phyloP scores from a whole-genome alignment of 2,329 filamentous ascomycete species.

The Pseudogymnoascus sp. region DNA sequence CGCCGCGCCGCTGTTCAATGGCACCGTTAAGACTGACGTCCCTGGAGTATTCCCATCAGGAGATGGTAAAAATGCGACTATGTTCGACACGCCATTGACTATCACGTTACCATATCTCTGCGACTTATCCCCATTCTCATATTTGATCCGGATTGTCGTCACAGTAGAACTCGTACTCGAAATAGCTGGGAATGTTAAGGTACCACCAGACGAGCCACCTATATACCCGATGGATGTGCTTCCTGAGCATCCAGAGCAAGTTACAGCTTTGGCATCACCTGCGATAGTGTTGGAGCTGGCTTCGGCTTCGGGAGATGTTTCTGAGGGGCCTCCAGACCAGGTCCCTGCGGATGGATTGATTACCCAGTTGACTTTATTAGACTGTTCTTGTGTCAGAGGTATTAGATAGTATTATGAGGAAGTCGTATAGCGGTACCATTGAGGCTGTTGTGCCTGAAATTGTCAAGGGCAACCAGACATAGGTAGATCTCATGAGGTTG shows the following conservation, averaged over 20 bases:
- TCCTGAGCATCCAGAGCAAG: constrained; percentile 45
- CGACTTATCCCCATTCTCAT: constrained; percentile 45
- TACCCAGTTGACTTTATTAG: constrained; percentile 48
- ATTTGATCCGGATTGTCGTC: constrained; percentile 46
- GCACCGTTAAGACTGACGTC: constrained; percentile 39
- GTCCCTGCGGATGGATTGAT: constrained; percentile 36
- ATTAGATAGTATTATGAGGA: background rate
- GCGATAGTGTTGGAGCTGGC: constrained; percentile 31
- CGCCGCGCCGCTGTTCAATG: constrained; percentile 36
- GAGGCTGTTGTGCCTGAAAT: constrained; percentile 43
- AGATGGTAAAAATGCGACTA: constrained; percentile 47
- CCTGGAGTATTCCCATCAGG: constrained; percentile 35
- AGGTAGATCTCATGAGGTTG: constrained; percentile 53
- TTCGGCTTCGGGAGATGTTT: constrained; percentile 46
- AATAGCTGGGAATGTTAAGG: constrained; percentile 39
- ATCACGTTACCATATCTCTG: constrained; percentile 45
- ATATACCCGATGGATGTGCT: constrained; percentile 43
- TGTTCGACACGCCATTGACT: constrained; percentile 45
- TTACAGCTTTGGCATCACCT: constrained; percentile 36
- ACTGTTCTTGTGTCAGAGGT: constrained; percentile 18
- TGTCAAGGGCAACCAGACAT: constrained; percentile 54
- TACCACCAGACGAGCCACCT: constrained; percentile 40
- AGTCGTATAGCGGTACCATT: constrained; percentile 27
- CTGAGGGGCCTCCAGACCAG: constrained; percentile 35
- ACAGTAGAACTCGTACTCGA: constrained; percentile 35